Percentiles rank a stretch among this genome's conserved stretches.
Evolutionary conservation across 1,284 basidiomycete species (phyloP).

Genomic region (Pseudozyma sp.): DNA sequence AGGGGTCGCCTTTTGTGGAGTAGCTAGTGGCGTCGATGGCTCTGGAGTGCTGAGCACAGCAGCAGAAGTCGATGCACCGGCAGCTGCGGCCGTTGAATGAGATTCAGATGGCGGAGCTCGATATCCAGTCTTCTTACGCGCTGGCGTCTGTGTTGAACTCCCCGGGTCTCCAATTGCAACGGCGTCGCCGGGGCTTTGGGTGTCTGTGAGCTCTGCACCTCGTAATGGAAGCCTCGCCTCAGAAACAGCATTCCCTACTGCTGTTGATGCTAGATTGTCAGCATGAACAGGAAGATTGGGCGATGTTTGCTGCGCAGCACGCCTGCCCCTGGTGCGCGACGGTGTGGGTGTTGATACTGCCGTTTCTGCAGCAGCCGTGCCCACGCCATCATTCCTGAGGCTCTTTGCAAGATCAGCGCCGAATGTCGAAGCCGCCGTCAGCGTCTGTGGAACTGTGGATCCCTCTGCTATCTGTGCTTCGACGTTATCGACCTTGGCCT

Average conservation of each 20-base stretch:
- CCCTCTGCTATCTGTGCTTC: too few species aligned
- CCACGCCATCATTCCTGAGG: neutral
- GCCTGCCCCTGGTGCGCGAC: neutral
- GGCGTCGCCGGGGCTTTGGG: too few species aligned
- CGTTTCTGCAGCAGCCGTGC: neutral
- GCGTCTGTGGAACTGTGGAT: too few species aligned
- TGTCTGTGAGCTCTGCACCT: neutral
- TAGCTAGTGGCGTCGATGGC: neutral
- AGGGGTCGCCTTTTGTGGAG: neutral
- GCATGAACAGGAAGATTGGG: too few species aligned
- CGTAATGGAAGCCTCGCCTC: too few species aligned
- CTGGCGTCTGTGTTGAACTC: too few species aligned
- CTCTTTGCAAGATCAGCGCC: neutral
- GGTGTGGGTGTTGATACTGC: neutral
- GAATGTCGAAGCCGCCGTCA: neutral
- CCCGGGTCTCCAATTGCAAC: too few species aligned
- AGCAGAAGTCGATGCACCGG: neutral
- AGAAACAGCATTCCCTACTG: too few species aligned
- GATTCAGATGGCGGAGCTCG: too few species aligned
- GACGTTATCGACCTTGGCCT: constrained; percentile 12
- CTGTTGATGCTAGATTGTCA: too few species aligned
- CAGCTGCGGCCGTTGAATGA: neutral
- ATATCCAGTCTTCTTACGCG: too few species aligned
- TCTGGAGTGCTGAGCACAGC: neutral
- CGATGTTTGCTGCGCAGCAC: neutral